phyloP scores from a whole-genome alignment of 257 asterid species.

The Rhazya stricta region DNA sequence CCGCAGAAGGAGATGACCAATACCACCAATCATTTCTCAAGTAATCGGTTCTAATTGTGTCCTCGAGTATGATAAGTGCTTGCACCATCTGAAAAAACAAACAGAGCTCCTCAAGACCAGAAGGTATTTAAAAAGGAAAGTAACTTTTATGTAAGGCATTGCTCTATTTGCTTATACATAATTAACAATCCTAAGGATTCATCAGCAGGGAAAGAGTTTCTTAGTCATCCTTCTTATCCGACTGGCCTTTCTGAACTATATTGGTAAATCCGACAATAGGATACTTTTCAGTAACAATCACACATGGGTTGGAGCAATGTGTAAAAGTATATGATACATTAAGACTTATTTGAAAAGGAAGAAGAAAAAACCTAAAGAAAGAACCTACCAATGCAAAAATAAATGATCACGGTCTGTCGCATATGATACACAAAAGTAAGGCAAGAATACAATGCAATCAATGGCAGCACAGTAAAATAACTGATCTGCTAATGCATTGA shows the following conservation, averaged over 20 bases:
- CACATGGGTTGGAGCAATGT: not conserved
- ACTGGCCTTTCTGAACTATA: not conserved
- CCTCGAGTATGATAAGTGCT: constrained; percentile 71
- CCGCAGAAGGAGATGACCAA: constrained; percentile 92
- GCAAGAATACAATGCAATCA: no score
- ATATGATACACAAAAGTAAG: no score
- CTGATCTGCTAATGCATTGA: no score
- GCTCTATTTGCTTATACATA: not conserved
- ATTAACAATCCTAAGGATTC: not conserved
- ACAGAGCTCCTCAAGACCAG: constrained; percentile 4
- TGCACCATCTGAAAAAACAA: constrained; percentile 66
- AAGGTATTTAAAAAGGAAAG: not conserved
- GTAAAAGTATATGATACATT: not conserved
- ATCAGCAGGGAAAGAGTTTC: not conserved
- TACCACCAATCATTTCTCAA: constrained; percentile 81
- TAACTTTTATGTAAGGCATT: not conserved
- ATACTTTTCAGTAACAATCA: no score
- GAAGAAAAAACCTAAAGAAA: not conserved
- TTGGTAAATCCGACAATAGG: not conserved
- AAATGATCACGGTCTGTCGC: no score
- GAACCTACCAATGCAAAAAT: not conserved
- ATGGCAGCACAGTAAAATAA: no score
- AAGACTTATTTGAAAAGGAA: not conserved
- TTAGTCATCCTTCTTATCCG: not conserved
- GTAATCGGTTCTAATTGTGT: constrained; percentile 59